These are phyloP conservation scores for Capillidium heterosporum DNA, from an alignment of 371 early-diverging fungal species.

Conservation along the genomic window DNA sequence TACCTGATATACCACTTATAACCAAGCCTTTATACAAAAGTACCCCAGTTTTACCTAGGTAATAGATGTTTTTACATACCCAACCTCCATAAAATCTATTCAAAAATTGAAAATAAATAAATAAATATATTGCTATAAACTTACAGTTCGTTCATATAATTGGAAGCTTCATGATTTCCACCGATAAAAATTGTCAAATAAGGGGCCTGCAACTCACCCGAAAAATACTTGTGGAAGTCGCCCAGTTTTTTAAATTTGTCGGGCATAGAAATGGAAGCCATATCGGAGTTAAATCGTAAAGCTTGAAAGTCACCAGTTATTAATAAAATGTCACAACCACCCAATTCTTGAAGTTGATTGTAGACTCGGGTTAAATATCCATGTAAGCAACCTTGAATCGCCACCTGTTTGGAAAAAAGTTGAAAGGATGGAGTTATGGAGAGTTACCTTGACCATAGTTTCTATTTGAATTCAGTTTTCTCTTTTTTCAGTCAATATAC, in stretches of 20 bases:
- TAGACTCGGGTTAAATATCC: slow-evolving; percentile 86
- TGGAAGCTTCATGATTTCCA: slow-evolving; percentile 94
- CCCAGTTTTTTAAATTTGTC: slow-evolving; percentile 64
- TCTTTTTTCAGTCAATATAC: too few species aligned
- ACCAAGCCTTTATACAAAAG: slow-evolving; percentile 71
- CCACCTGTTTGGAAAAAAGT: slow-evolving; percentile 28
- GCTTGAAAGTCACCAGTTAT: slow-evolving; percentile 96
- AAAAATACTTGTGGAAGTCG: slow-evolving; percentile 80
- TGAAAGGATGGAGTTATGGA: not conserved
- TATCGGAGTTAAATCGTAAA: slow-evolving; percentile 66
- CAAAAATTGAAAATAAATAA: not conserved
- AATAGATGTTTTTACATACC: slow-evolving; percentile 87
- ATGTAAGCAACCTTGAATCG: slow-evolving; percentile 88
- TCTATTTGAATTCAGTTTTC: too few species aligned
- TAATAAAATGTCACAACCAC: slow-evolving; percentile 68
- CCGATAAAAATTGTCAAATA: slow-evolving; percentile 86
- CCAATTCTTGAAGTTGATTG: slow-evolving; percentile 26
- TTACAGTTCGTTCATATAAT: slow-evolving; percentile 81
- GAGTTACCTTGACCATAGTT: too few species aligned
- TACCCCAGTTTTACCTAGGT: slow-evolving; percentile 67
- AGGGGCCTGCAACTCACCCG: slow-evolving; percentile 60
- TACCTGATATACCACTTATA: slow-evolving; percentile 86
- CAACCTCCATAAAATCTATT: slow-evolving; percentile 84
- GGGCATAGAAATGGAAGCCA: slow-evolving; percentile 62
- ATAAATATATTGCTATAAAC: slow-evolving; percentile 9